A percentile compares a stretch with the other conserved stretches of the same genome.
phyloP scores from a whole-genome alignment of 2,329 filamentous ascomycete species.

The Shiraia bambusicola region DNA sequence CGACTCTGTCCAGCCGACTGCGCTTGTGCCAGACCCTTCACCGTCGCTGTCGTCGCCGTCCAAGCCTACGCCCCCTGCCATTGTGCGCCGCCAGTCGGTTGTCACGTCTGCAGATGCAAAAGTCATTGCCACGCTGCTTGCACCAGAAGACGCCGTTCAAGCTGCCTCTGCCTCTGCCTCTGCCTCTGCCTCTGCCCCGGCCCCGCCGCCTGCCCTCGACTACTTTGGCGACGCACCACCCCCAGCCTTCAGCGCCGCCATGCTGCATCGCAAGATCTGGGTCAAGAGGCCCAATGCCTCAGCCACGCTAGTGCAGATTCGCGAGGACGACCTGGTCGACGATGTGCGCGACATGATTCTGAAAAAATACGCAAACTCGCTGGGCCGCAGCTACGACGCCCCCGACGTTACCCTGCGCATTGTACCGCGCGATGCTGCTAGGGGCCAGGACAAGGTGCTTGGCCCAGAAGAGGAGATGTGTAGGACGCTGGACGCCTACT shows the following conservation, averaged over 20 bases:
- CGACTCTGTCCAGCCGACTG: conserved; percentile 15
- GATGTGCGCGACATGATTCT: conserved; percentile 91
- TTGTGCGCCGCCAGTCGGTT: conserved; percentile 45
- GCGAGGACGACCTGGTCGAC: conserved; percentile 88
- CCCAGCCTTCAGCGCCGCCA: conserved; percentile 32
- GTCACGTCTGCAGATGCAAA: conserved; percentile 44
- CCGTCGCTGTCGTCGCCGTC: conserved; percentile 10
- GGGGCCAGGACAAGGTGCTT: conserved; percentile 64
- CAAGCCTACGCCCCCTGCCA: conserved; percentile 46
- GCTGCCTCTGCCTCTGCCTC: conserved; percentile 30
- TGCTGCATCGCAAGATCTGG: conserved; percentile 79
- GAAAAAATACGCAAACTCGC: conserved; percentile 88
- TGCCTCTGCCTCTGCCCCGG: no score
- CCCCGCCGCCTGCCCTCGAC: conserved; percentile 38
- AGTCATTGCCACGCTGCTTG: conserved; percentile 57
- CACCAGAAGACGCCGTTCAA: conserved; percentile 37
- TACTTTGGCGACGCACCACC: conserved; percentile 41
- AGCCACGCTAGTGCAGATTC: conserved; percentile 80
- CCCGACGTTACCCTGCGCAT: conserved; percentile 85
- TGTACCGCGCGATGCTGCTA: conserved; percentile 62
- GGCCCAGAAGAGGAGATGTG: conserved; percentile 85
- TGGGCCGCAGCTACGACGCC: conserved; percentile 84
- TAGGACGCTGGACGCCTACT: conserved; percentile 77
- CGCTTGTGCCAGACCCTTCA: conserved; percentile 15
- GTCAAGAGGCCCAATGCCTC: conserved; percentile 85